Percentiles rank a stretch among this genome's conserved stretches.
Evolutionary conservation across 768 basidiomycete genomes (phyloP).

Genomic region (Rhodotorula taiwanensis): DNA sequence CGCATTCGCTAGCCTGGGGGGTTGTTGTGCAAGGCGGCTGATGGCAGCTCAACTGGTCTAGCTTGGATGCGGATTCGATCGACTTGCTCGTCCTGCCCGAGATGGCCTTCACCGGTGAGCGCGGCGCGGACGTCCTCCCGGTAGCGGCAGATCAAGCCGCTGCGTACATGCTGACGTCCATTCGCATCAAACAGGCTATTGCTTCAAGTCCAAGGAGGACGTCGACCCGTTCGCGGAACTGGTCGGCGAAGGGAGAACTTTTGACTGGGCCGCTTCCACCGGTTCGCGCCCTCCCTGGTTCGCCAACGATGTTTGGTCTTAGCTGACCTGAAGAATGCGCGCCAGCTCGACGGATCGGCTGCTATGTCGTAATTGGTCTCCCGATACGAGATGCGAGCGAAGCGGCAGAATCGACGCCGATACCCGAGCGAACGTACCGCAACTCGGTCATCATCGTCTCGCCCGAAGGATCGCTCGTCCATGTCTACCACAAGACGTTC

Average conservation of each 20-base stretch:
- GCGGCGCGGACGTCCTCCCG: too few species aligned
- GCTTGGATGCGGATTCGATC: constrained; percentile 2
- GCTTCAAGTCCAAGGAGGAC: constrained; percentile 29
- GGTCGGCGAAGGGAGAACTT: background rate
- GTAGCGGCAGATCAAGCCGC: too few species aligned
- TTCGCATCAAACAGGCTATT: constrained; percentile 29
- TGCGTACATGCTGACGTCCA: too few species aligned
- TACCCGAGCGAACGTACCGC: background rate
- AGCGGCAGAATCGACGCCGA: background rate
- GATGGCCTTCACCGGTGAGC: constrained; percentile 37
- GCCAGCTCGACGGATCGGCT: constrained; percentile 19
- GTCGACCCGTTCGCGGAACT: constrained; percentile 32
- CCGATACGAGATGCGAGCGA: background rate
- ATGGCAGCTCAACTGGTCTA: background rate
- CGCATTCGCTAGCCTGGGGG: too few species aligned
- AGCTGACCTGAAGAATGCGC: too few species aligned
- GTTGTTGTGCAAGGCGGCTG: background rate
- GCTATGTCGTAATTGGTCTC: constrained; percentile 34
- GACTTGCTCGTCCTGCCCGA: constrained; percentile 39
- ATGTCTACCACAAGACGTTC: constrained; percentile 35
- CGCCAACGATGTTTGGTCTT: too few species aligned
- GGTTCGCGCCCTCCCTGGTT: too few species aligned
- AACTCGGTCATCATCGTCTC: constrained; percentile 33
- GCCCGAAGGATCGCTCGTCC: background rate
- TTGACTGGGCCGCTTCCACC: constrained; percentile 33